Evolutionary conservation across 1,139 yeast species (phyloP).

Genomic region (Pichia sp.): DNA sequence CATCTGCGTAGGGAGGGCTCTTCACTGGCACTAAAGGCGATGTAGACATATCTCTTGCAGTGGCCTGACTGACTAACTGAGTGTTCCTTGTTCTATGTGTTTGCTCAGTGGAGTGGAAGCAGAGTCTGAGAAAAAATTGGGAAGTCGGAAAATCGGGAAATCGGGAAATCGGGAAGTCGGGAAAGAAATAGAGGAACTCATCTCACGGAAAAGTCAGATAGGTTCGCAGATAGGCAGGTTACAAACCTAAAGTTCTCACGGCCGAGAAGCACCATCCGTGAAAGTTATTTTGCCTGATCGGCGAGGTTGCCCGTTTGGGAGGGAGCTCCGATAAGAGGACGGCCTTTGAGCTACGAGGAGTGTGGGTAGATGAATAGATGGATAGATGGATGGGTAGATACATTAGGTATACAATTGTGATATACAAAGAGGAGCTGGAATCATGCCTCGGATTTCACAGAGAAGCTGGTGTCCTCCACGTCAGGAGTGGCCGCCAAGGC

Average conservation of each 20-base stretch:
- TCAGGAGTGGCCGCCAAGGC: constrained; percentile 9
- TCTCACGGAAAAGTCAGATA: no score
- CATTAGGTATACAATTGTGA: not conserved
- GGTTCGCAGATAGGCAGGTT: not conserved
- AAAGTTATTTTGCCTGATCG: not conserved
- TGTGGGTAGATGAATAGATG: not conserved
- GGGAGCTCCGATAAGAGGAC: not conserved
- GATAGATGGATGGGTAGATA: not conserved
- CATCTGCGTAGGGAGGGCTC: constrained; percentile 10
- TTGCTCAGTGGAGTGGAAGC: no score
- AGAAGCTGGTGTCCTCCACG: not conserved
- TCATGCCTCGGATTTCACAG: not conserved
- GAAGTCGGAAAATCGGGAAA: not conserved
- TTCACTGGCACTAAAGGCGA: not conserved
- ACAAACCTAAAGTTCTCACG: not conserved
- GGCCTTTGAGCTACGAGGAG: not conserved
- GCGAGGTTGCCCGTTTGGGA: constrained; percentile 4
- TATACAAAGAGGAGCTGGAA: not conserved
- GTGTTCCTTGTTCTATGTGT: no score
- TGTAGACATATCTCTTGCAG: not conserved
- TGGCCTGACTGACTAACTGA: no score
- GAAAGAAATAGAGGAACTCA: not conserved
- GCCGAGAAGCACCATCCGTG: not conserved
- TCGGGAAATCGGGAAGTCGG: not conserved
- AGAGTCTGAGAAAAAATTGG: not conserved